Conservation (phyloP, 169 alveolate genomes). For the Plasmodium relictum region DNA sequence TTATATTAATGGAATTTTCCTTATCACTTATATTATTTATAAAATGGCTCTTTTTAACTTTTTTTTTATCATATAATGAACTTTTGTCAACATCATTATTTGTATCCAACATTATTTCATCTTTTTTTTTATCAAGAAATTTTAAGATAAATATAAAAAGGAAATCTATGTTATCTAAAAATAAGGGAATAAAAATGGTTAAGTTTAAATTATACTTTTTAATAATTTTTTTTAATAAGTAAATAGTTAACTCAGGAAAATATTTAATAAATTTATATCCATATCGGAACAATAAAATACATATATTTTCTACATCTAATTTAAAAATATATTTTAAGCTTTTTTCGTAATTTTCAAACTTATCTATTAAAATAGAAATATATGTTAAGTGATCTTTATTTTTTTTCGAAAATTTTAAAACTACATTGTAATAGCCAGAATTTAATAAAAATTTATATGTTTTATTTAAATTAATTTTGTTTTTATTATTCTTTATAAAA, state of each 20-base stretch:
- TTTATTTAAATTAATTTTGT: conserved; percentile 62
- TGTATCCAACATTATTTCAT: background rate
- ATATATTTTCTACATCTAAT: conserved; percentile 65
- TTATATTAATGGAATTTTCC: conserved; percentile 1
- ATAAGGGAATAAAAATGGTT: conserved; percentile 61
- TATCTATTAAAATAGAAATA: conserved; percentile 60
- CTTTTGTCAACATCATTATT: background rate
- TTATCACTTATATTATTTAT: background rate
- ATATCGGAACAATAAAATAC: conserved; percentile 48
- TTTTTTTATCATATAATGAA: background rate
- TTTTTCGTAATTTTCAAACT: conserved; percentile 66
- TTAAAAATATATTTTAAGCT: conserved; percentile 65
- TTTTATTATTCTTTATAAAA: conserved; percentile 48
- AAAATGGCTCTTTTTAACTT: background rate
- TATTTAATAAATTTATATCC: conserved; percentile 73
- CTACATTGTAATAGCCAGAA: conserved; percentile 60
- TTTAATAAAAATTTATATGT: conserved; percentile 60
- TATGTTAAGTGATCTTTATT: conserved; percentile 67
- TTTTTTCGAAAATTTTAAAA: conserved; percentile 46
- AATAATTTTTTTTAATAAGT: conserved; percentile 49
- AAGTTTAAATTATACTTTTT: conserved; percentile 66
- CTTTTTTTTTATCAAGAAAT: conserved; percentile 45
- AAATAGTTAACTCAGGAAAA: conserved; percentile 46
- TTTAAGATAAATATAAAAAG: conserved; percentile 58
- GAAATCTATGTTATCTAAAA: conserved; percentile 62